Evolutionary conservation across 2,329 filamentous ascomycete genomes (phyloP), one percentile per base, ranked within the genome.

Genomic region (Bipolaris bicolor): DNA sequence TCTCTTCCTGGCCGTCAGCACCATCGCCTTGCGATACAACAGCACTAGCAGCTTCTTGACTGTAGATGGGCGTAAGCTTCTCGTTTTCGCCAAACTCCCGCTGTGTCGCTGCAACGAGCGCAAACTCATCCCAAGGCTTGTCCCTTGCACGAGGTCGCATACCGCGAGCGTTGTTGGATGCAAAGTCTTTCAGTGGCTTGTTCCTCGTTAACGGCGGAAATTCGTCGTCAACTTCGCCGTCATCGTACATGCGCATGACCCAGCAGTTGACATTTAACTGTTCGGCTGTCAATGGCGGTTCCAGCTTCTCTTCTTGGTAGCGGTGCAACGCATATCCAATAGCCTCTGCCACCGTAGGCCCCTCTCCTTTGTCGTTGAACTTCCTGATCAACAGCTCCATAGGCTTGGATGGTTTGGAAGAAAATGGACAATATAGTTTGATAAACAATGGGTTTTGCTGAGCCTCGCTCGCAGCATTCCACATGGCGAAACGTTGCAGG

Each of bases 211-310:
- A 81, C 0, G 91, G 88, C 31, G 90, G 90, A 63, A 95, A 95
- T 69, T 95, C 91, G 63, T 92, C 90, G 65, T 96, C 91, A 1
- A 94, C 88, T 69, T 95, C 91, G 47, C 90, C 91, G 54, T 91
- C 90, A 70, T 95, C 86, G 7, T 93, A 90, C 87, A 96, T 92
- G 39, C 90, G 85, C 54, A 96, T 78, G 22, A 88, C 91, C 89
- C 90, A 95, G 80, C 87, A 87, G 69, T 94, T 94, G 65, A 93
- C 88, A 65, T 91, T 91, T 50, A 87, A 80, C 69, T 91, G 90
- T 49, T 88, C 84, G 1, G 79, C 73, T 0, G 86, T 79, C 9
- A 95, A 79, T 0, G 83, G 72, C 3, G 91, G 91, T 62, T 92
- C 85, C 26, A 87, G 80, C 65, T 90, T 90, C 71, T 93, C 90